Evolutionary conservation across 2,329 filamentous ascomycete genomes (phyloP), one percentile per base, ranked within the genome.

Genomic region (Tolypocladium capitatum): DNA sequence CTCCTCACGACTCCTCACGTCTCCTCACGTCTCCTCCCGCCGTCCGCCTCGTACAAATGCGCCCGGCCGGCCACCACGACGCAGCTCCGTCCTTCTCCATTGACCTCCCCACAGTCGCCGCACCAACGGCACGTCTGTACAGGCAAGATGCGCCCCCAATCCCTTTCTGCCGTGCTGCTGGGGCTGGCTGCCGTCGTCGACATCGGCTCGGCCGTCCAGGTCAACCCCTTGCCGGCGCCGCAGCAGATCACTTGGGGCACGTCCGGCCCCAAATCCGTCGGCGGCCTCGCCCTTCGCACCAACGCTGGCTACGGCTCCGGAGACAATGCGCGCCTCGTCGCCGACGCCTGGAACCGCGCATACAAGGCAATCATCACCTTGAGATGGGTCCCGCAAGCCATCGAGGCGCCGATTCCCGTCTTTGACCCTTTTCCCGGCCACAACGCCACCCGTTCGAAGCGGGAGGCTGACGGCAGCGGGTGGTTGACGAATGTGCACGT

Each of bases 321-420:
- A 3, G 49, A 49, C 31, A 53, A 53, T 41, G 49, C 48, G 2
- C 49, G 47, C 10, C 56, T 75, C 40, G 53, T 76, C 35, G 52
- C 52, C 11, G 62, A 68, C 43, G 76, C 68, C 16, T 79, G 75
- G 69, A 60, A 68, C 46, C 73, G 76, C 47, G 66, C 73, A 18
- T 71, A 63, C 60, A 56, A 63, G 9, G 60, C 71, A 41, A 75
- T 79, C 48, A 61, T 55, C 36, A 65, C 64, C 2, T 60, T 80
- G 30, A 66, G 71, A 61, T 80, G 76, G 76, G 66, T 70, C 11
- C 75, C 76, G 2, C 67, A 68, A 33, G 75, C 73, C 10, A 64
- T 65, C 1, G 74, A 80, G 58, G 68, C 69, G 24, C 74, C 75
- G 0, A 69, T 75, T 42, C 62, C 70, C 3, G 62, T 58, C 11